Conservation (phyloP, 2,329 filamentous ascomycete species). For the Albophoma yamanashiensis region DNA sequence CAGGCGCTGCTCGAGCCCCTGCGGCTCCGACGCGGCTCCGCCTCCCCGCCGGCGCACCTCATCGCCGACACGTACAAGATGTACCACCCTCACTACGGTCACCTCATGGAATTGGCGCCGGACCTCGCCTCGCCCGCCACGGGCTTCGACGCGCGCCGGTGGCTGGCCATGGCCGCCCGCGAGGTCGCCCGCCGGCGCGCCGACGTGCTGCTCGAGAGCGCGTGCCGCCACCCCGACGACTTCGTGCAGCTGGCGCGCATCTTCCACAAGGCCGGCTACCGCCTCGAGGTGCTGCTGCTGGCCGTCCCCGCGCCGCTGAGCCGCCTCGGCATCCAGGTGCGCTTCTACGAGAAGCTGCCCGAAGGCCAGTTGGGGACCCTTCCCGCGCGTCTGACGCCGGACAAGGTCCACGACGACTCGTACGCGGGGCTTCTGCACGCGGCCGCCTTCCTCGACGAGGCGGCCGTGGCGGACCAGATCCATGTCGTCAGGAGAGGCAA, state of each 20-base stretch:
- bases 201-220: constrained; percentile 32
- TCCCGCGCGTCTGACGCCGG: constrained; percentile 30
- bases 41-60: constrained; percentile 23
- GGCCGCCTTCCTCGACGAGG: constrained; percentile 25
- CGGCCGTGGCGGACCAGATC: constrained; percentile 20
- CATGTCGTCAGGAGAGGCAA: constrained; percentile 27
- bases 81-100: constrained; percentile 31
- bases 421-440: constrained; percentile 26
- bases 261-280: constrained; percentile 24
- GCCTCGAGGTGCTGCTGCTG: constrained; percentile 27
- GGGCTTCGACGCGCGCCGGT: constrained; percentile 28
- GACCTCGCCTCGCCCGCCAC: constrained; percentile 27
- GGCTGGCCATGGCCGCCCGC: constrained; percentile 29
- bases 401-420: constrained; percentile 33
- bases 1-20: constrained; percentile 25
- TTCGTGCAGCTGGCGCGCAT: constrained; percentile 23
- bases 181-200: constrained; percentile 18
- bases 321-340: constrained; percentile 28
- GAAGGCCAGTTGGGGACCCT: constrained; percentile 23
- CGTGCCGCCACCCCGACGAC: constrained; percentile 31
- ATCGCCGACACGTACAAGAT: constrained; percentile 39
- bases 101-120: constrained; percentile 17
- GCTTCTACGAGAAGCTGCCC: constrained; percentile 24
- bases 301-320: constrained; percentile 31
- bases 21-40: background rate